Conservation (phyloP, 139 green algal genomes). For the Coelastrella sp. region DNA sequence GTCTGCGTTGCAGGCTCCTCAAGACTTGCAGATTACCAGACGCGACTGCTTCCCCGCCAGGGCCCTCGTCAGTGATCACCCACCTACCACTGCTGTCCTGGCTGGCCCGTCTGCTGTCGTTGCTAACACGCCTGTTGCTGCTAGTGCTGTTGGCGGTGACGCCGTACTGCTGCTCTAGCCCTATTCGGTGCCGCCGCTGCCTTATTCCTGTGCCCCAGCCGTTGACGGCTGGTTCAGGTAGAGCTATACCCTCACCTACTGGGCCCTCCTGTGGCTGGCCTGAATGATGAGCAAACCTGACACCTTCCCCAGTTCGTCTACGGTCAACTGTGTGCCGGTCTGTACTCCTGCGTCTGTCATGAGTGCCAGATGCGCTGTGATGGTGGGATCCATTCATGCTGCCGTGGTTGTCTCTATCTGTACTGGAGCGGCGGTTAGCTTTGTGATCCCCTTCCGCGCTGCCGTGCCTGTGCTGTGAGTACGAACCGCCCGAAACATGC, state of each 20-base stretch:
- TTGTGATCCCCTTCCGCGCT: neutral
- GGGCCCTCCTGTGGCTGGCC: neutral
- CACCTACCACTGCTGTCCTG: neutral
- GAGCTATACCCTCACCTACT: neutral
- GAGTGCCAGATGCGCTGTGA: neutral
- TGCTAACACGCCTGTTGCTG: slow-evolving; percentile 14
- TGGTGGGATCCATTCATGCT: neutral
- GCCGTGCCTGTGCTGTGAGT: neutral
- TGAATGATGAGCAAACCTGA: neutral
- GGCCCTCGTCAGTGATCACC: too few relatives aligned
- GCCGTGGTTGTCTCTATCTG: neutral
- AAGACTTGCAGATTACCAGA: neutral
- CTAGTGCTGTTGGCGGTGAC: neutral
- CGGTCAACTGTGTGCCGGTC: neutral
- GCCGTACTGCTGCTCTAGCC: slow-evolving; percentile 23
- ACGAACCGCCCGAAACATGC: neutral
- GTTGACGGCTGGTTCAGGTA: neutral
- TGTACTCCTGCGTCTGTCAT: neutral
- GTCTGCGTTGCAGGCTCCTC: neutral
- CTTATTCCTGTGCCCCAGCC: neutral
- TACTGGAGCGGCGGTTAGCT: neutral
- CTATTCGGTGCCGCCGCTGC: neutral
- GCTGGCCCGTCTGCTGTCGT: neutral
- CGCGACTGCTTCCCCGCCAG: too few relatives aligned
- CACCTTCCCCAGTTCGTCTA: neutral